Evolutionary conservation across 768 basidiomycete species (phyloP).

Genomic region (Tulasnella sp.): DNA sequence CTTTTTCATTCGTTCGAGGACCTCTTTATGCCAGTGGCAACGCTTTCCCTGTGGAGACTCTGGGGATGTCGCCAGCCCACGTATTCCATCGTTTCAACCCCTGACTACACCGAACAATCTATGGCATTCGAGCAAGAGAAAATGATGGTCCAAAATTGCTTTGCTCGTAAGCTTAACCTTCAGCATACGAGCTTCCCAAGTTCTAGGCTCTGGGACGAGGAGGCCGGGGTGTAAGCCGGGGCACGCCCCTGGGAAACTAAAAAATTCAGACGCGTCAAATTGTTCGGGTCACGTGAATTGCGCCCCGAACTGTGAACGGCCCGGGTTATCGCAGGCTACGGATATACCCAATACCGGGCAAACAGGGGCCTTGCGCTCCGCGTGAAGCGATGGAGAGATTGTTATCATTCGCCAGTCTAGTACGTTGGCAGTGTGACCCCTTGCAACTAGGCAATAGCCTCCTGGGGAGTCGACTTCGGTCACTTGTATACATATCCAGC

Average conservation of each 20-base stretch:
- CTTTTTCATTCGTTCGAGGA: neutral
- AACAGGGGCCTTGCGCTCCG: too few species aligned
- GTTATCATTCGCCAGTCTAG: too few species aligned
- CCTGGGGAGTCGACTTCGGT: too few species aligned
- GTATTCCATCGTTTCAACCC: neutral
- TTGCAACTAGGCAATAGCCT: too few species aligned
- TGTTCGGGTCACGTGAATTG: neutral
- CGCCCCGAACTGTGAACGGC: neutral
- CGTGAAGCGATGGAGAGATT: too few species aligned
- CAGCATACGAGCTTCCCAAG: neutral
- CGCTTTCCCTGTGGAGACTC: neutral
- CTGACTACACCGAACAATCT: neutral
- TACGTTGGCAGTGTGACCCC: too few species aligned
- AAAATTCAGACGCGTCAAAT: constrained; percentile 6
- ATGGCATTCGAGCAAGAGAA: neutral
- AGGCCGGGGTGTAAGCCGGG: neutral
- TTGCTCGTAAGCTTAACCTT: neutral
- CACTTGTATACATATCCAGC: too few species aligned
- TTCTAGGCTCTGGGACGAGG: neutral
- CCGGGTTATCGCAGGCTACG: too few species aligned
- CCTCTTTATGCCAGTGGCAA: neutral
- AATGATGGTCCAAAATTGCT: neutral
- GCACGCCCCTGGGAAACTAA: neutral
- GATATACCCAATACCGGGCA: neutral
- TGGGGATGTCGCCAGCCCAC: neutral